Percentiles rank a stretch among this genome's conserved stretches.
phyloP scores from a whole-genome alignment of 106 monocot species.

The Phalaenopsis equestris region DNA sequence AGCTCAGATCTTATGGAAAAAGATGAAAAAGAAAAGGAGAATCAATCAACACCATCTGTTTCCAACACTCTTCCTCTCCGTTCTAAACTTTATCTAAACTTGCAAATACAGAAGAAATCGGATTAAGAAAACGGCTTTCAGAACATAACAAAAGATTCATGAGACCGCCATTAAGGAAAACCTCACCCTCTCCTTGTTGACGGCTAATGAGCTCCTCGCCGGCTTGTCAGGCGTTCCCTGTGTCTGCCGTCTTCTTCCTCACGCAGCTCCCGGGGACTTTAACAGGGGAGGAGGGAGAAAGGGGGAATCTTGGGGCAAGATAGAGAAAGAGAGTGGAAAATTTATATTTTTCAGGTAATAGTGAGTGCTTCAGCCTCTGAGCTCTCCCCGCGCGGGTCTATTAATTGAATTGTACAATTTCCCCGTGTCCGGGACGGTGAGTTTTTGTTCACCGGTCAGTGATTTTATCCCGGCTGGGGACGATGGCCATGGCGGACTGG shows the following conservation, averaged over 20 bases:
- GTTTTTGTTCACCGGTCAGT: neutral
- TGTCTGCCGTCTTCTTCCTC: neutral
- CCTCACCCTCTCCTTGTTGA: neutral
- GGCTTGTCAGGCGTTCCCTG: neutral
- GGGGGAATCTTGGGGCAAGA: too few species aligned
- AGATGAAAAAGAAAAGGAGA: neutral
- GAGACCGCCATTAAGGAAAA: neutral
- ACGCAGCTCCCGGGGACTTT: neutral
- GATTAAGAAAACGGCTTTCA: neutral
- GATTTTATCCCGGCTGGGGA: neutral
- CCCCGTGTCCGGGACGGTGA: constrained; percentile 4
- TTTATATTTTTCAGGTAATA: neutral
- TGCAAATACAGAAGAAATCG: neutral
- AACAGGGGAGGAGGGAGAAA: neutral
- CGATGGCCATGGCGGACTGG: neutral
- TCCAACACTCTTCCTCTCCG: neutral
- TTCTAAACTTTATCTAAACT: neutral
- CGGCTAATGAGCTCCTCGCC: neutral
- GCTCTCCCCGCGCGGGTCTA: neutral
- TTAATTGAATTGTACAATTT: constrained; percentile 5
- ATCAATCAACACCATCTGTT: neutral
- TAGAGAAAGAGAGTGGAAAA: neutral
- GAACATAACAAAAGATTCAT: neutral
- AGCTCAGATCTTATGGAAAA: neutral
- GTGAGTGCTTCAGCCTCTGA: neutral